phyloP scores from a whole-genome alignment of 495 filamentous ascomycete species.

The Aspergillus nidulans region DNA sequence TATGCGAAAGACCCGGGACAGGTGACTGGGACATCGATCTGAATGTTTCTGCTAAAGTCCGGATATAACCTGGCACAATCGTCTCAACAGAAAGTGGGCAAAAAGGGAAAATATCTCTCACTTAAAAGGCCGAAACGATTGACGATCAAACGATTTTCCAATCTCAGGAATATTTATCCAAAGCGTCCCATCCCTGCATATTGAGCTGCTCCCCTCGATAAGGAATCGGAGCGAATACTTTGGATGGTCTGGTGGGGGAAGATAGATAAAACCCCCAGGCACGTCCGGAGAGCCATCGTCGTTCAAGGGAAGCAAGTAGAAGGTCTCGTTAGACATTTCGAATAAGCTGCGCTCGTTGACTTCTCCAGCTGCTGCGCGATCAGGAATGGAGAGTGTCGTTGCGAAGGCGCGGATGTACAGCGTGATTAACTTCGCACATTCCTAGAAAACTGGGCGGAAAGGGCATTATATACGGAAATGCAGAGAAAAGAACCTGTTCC shows the following conservation, averaged over 20 bases:
- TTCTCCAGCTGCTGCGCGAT: neutral
- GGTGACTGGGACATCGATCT: conserved; percentile 81
- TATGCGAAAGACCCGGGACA: conserved; percentile 90
- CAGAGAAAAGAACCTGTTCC: conserved; percentile 12
- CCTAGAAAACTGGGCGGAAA: neutral
- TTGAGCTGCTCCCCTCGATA: conserved; percentile 93
- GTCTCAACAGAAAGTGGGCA: conserved; percentile 20
- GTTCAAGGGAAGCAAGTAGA: conserved; percentile 84
- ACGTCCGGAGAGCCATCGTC: conserved; percentile 92
- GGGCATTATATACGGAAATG: neutral
- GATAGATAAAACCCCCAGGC: conserved; percentile 82
- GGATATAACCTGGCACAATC: conserved; percentile 64
- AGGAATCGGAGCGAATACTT: conserved; percentile 81
- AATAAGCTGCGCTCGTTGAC: neutral
- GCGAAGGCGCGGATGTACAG: neutral
- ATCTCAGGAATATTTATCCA: conserved; percentile 91
- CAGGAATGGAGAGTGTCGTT: conserved; percentile 1
- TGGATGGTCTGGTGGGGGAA: conserved; percentile 67
- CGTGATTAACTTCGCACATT: neutral
- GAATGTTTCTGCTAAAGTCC: conserved; percentile 85
- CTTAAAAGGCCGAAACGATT: conserved; percentile 81
- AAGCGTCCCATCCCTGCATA: conserved; percentile 86
- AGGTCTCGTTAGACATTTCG: conserved; percentile 41
- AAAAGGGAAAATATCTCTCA: conserved; percentile 31
- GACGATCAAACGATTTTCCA: conserved; percentile 67